A percentile compares a stretch with the other conserved stretches of the same genome.
Conservation (phyloP, 1,284 basidiomycete genomes). For the Pholiota adiposa region DNA sequence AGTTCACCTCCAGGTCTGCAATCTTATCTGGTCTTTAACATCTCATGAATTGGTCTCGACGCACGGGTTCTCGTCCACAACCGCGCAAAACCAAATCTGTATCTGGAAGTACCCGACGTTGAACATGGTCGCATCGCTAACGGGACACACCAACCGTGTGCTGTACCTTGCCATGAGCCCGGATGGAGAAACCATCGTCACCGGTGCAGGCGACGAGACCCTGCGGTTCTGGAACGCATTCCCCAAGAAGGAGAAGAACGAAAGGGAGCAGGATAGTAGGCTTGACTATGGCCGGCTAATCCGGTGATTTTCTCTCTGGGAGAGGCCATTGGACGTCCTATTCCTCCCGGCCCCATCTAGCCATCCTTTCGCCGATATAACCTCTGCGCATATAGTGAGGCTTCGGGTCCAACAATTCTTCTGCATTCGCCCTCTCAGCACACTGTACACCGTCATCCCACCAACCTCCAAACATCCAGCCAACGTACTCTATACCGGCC, state of each 20-base stretch:
- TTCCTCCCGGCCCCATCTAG: background rate
- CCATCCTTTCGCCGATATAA: background rate
- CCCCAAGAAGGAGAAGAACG: constrained; percentile 64
- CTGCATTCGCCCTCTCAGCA: no score
- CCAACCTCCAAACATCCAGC: background rate
- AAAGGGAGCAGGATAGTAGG: constrained; percentile 49
- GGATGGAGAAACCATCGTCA: constrained; percentile 97
- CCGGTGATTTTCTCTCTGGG: constrained; percentile 39
- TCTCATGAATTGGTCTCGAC: constrained; percentile 98
- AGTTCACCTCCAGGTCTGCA: constrained; percentile 94
- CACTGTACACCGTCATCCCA: no score
- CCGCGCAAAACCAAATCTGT: constrained; percentile 96
- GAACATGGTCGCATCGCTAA: constrained; percentile 92
- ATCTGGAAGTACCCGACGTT: constrained; percentile 97
- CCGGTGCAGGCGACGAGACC: constrained; percentile 97
- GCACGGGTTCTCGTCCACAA: constrained; percentile 94
- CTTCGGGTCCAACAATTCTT: no score
- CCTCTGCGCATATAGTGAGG: no score
- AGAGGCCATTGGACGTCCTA: no score
- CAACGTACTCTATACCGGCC: background rate
- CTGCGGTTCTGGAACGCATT: constrained; percentile 96
- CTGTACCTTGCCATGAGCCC: constrained; percentile 97
- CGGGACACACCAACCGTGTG: constrained; percentile 94
- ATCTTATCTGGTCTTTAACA: constrained; percentile 94
- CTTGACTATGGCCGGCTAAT: constrained; percentile 69